A percentile compares a stretch with the other conserved stretches of the same genome.
These are phyloP conservation scores for Alloascoidea hylecoeti DNA, from an alignment of 805 yeast genomes.

Conservation along the genomic window DNA sequence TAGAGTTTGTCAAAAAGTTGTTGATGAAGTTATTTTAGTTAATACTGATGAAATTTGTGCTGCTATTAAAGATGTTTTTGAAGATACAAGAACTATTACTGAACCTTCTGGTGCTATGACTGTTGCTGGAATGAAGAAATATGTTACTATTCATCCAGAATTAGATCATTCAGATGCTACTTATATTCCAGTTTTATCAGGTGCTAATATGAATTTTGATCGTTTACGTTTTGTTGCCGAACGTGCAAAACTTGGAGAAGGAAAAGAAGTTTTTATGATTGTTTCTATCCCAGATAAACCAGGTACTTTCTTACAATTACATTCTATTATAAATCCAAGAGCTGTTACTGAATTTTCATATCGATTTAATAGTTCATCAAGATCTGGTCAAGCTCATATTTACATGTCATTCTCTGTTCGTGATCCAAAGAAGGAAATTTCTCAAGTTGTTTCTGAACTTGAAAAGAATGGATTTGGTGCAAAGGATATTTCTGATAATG, in stretches of 20 bases:
- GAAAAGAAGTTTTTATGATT: conserved; percentile 84
- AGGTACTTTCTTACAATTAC: conserved; percentile 75
- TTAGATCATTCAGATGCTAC: conserved; percentile 55
- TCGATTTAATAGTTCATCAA: conserved; percentile 35
- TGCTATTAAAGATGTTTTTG: conserved; percentile 92
- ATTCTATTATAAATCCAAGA: conserved; percentile 71
- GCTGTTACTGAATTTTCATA: conserved; percentile 90
- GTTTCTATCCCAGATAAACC: conserved; percentile 88
- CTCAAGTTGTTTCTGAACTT: conserved; percentile 45
- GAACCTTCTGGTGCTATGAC: conserved; percentile 97
- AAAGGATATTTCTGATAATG: conserved; percentile 79
- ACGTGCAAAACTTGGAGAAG: conserved; percentile 97
- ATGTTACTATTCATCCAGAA: conserved; percentile 54
- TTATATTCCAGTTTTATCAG: conserved; percentile 78
- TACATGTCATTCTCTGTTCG: conserved; percentile 77
- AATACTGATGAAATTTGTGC: conserved; percentile 93
- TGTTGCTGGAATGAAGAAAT: conserved; percentile 88
- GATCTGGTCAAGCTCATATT: conserved; percentile 46
- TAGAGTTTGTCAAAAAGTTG: conserved; percentile 57
- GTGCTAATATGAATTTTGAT: conserved; percentile 98
- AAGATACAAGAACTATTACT: conserved; percentile 84
- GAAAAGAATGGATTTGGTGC: conserved; percentile 56
- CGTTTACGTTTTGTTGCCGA: conserved; percentile 91
- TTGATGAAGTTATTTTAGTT: conserved; percentile 83
- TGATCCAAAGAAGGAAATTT: conserved; percentile 61